phyloP scores from a whole-genome alignment of 257 asterid species.

The Fraxinus cuspidata region DNA sequence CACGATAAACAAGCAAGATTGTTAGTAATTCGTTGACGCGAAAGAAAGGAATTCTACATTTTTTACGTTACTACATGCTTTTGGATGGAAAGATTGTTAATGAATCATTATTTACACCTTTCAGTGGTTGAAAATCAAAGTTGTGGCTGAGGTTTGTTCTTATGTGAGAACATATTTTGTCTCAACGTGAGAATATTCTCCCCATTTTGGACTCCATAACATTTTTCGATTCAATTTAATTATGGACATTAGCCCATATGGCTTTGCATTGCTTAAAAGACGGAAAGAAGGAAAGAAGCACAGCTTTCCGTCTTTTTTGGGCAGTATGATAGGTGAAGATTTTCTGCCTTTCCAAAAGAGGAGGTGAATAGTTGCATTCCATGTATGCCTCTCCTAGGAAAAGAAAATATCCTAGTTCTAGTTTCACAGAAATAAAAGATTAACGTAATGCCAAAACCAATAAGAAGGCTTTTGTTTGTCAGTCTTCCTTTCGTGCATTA shows the following conservation, averaged over 20 bases:
- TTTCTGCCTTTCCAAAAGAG: not conserved
- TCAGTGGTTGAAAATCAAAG: conserved; percentile 23
- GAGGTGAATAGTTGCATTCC: too few relatives aligned
- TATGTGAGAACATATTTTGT: conserved; percentile 12
- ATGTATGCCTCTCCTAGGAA: too few relatives aligned
- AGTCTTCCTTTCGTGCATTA: too few relatives aligned
- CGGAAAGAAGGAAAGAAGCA: not conserved
- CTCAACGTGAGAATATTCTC: not conserved
- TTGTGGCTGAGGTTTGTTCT: conserved; percentile 23
- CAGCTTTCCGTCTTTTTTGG: too few relatives aligned
- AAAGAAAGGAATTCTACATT: not conserved
- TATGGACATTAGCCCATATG: not conserved
- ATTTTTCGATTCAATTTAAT: not conserved
- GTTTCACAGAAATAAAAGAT: not conserved
- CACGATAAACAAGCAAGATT: conserved; percentile 33
- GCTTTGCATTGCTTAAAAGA: too few relatives aligned
- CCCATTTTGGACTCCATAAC: not conserved
- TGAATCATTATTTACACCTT: conserved; percentile 8
- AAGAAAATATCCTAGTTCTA: too few relatives aligned
- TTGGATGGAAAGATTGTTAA: conserved; percentile 20
- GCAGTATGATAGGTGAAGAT: not conserved
- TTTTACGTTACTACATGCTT: not conserved
- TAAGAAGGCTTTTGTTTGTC: not conserved
- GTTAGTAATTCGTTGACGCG: conserved; percentile 13
- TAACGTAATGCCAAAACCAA: too few relatives aligned